Base-by-base conservation (phyloP, 2,329 filamentous ascomycete genomes). In the Coniella lustricola region DNA sequence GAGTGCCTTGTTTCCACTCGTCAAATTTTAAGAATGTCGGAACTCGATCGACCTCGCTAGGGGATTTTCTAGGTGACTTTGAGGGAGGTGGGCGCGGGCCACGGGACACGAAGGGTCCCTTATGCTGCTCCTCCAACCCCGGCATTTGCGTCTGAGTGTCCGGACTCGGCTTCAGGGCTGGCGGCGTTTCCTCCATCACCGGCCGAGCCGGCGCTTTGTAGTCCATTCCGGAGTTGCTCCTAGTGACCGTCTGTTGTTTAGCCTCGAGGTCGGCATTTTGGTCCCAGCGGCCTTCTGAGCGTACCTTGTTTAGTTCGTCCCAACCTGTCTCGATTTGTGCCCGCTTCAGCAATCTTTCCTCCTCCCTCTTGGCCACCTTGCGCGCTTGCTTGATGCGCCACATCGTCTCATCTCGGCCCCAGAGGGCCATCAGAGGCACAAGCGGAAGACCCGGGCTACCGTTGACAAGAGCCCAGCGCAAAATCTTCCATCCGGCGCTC, bases 401-500 rank as follows among this genome's bases (percentile, higher is more conserved):
- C 18, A 62, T 18, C 1, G 59, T 56, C 54, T 67, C 62, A 1
- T 59, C 39, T 34, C 47, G 58, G 1, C 65, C 65, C 20, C 67
- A 44, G 3, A 63, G 53, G 17, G 55, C 49, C 51, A 67, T 57
- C 9, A 62, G 41, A 10, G 43, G 45, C 3, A 48, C 45, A 1
- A 65, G 46, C 4, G 59, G 53, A 10, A 59, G 53, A 0, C 62
- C 63, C 14, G 57, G 38, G 18, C 53, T 51, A 13, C 54, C 48
- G 4, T 53, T 60, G 2, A 62, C 25, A n/a, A 67, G 52, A 7
- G 57, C 62, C 61, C 63, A 64, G 1, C 64, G 56, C 17, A 65
- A 40, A 14, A 59, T 52, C 18, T 54, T 59, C 49, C 57, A 64
- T 12, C 59, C 57, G 1, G 42, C 52, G 35, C 49, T 44, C 35